phyloP scores from a whole-genome alignment of 371 early-diverging fungal species.

The Syncephalis plumigaleata region DNA sequence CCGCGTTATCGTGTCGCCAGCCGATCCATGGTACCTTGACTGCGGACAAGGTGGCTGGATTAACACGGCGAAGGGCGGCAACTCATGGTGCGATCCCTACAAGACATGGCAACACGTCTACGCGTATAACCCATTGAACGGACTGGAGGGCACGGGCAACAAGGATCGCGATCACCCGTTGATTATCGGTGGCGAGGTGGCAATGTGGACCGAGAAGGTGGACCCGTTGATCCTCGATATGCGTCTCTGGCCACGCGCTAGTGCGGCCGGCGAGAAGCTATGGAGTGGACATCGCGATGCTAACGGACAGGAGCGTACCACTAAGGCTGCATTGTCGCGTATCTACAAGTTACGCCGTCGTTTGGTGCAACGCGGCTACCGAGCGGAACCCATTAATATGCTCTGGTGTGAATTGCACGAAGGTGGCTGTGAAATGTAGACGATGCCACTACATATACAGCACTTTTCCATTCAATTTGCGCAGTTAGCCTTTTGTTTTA shows the following conservation, averaged over 20 bases:
- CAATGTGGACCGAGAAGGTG: slow-evolving; percentile 57
- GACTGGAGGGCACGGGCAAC: slow-evolving; percentile 5
- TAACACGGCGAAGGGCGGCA: slow-evolving; percentile 22
- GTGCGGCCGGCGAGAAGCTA: slow-evolving; percentile 50
- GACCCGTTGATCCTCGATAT: slow-evolving; percentile 41
- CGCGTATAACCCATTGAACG: slow-evolving; percentile 26
- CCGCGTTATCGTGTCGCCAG: slow-evolving; percentile 30
- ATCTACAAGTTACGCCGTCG: slow-evolving; percentile 58
- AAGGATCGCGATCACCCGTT: slow-evolving; percentile 1
- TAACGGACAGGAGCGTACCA: slow-evolving; percentile 27
- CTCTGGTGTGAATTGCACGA: slow-evolving; percentile 52
- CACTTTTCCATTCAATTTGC: too few relatives aligned
- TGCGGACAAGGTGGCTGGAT: slow-evolving; percentile 47
- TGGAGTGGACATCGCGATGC: slow-evolving; percentile 53
- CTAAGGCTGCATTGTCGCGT: slow-evolving; percentile 41
- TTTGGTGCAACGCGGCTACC: slow-evolving; percentile 42
- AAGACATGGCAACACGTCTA: slow-evolving; percentile 73
- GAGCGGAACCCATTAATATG: slow-evolving; percentile 46
- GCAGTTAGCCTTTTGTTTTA: too few relatives aligned
- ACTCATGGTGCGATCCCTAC: slow-evolving; percentile 62
- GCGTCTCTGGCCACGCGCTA: slow-evolving; percentile 52
- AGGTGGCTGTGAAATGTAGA: slow-evolving; percentile 26
- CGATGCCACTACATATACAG: neutral
- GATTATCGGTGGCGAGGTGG: slow-evolving; percentile 31
- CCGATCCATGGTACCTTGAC: slow-evolving; percentile 48